phyloP scores from a whole-genome alignment of 2,329 filamentous ascomycete species.

The Sodiomyces alkalinus region DNA sequence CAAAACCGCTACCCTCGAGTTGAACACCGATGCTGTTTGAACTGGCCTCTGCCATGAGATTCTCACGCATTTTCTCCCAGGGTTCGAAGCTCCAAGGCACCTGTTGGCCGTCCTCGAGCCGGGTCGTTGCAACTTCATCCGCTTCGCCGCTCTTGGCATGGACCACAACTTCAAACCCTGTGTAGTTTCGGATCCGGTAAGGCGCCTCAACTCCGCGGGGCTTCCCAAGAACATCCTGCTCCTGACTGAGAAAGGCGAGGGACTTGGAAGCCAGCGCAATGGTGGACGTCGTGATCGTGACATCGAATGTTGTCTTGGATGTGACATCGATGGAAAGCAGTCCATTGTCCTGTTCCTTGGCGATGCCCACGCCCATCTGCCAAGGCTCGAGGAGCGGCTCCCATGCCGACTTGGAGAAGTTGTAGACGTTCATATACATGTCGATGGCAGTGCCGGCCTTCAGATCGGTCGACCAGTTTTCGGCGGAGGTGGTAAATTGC shows the following conservation, averaged over 20 bases:
- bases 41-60: slow-evolving; percentile 67
- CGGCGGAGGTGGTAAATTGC: slow-evolving; percentile 68
- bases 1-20: slow-evolving; percentile 87
- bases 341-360: slow-evolving; percentile 60
- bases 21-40: slow-evolving; percentile 67
- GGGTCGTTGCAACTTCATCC: slow-evolving; percentile 58
- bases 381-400: slow-evolving; percentile 93
- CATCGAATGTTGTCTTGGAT: slow-evolving; percentile 79
- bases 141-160: slow-evolving; percentile 58
- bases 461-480: slow-evolving; percentile 82
- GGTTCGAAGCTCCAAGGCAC: slow-evolving; percentile 94
- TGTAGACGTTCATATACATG: slow-evolving; percentile 92
- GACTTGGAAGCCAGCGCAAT: slow-evolving; percentile 91
- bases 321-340: slow-evolving; percentile 70
- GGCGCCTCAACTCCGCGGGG: slow-evolving; percentile 83
- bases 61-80: slow-evolving; percentile 91
- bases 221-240: slow-evolving; percentile 87
- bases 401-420: slow-evolving; percentile 98
- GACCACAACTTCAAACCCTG: slow-evolving; percentile 77
- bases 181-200: slow-evolving; percentile 89
- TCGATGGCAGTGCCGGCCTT: slow-evolving; percentile 83
- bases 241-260: slow-evolving; percentile 71
- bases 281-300: slow-evolving; percentile 83
- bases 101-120: slow-evolving; percentile 77
- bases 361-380: slow-evolving; percentile 83